Conservation (phyloP, 345 rosid genomes). For the Populus alba region DNA sequence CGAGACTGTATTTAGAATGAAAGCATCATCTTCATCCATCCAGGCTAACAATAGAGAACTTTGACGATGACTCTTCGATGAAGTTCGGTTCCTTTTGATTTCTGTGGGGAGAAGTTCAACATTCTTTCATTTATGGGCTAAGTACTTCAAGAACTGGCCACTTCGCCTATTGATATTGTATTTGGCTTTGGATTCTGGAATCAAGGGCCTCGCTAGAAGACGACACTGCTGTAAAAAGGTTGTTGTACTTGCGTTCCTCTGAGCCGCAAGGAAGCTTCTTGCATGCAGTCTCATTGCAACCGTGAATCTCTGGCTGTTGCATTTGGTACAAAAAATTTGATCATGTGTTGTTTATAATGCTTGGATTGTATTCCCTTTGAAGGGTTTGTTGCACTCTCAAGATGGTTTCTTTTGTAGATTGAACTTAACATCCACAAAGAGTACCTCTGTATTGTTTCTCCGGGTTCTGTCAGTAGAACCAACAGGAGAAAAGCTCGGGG, state of each 20-base stretch:
- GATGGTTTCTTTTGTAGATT: slow-evolving; percentile 18
- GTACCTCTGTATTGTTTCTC: not conserved
- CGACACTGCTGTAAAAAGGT: slow-evolving; percentile 16
- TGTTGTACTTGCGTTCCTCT: not conserved
- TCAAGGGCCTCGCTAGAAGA: slow-evolving; percentile 14
- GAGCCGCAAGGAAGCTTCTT: not conserved
- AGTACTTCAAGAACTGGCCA: slow-evolving; percentile 7
- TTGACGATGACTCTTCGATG: slow-evolving; percentile 20
- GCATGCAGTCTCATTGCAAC: slow-evolving; percentile 9
- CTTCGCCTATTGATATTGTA: slow-evolving; percentile 14
- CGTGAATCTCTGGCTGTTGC: slow-evolving; percentile 1
- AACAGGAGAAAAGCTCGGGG: not conserved
- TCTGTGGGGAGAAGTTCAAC: slow-evolving; percentile 8
- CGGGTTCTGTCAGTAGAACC: not conserved
- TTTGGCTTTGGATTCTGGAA: slow-evolving; percentile 10
- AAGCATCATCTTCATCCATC: slow-evolving; percentile 48
- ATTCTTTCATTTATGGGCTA: slow-evolving; percentile 51
- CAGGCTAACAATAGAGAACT: slow-evolving; percentile 38
- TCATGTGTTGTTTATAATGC: slow-evolving; percentile 17
- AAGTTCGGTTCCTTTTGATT: slow-evolving; percentile 16
- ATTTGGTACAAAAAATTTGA: slow-evolving; percentile 14
- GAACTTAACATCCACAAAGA: not conserved
- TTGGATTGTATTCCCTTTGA: slow-evolving; percentile 8
- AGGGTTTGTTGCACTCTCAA: slow-evolving; percentile 13
- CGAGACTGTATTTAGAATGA: slow-evolving; percentile 45